phyloP scores from a whole-genome alignment of 2,329 filamentous ascomycete genomes.

The Chaetomium sp. region DNA sequence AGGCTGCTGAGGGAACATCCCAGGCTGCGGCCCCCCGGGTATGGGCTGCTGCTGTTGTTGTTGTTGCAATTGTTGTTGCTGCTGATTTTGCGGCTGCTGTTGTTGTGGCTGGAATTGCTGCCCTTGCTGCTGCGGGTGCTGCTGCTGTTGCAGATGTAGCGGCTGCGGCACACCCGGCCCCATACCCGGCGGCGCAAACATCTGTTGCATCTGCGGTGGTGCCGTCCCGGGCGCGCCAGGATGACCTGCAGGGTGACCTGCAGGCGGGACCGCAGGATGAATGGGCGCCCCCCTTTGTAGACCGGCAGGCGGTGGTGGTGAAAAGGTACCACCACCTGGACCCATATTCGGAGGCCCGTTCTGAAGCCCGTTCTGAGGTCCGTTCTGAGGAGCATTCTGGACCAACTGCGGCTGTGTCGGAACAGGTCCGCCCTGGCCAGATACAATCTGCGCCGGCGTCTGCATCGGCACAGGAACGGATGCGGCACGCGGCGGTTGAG shows the following conservation, averaged over 20 bases:
- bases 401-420: too few relatives aligned
- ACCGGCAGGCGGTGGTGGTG: background rate
- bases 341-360: too few relatives aligned
- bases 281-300: background rate
- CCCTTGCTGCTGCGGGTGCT: background rate
- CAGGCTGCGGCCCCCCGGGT: too few relatives aligned
- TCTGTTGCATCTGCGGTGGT: conserved; percentile 1
- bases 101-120: background rate
- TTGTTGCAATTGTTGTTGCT: background rate
- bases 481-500: too few relatives aligned
- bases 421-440: too few relatives aligned
- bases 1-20: background rate
- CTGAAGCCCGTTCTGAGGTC: too few relatives aligned
- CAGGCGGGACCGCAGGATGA: background rate
- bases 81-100: background rate
- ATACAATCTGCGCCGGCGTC: too few relatives aligned
- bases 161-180: background rate
- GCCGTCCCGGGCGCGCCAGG: conserved; percentile 3
- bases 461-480: too few relatives aligned
- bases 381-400: too few relatives aligned
- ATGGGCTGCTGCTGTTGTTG: background rate
- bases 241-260: background rate
- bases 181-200: conserved; percentile 6
- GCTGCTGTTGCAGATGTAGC: background rate
- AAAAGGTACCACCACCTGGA: too few relatives aligned